Evolutionary conservation across 2,329 filamentous ascomycete species (phyloP), one percentile per base, ranked within the genome.

Genomic region (Neospermospora avenae): DNA sequence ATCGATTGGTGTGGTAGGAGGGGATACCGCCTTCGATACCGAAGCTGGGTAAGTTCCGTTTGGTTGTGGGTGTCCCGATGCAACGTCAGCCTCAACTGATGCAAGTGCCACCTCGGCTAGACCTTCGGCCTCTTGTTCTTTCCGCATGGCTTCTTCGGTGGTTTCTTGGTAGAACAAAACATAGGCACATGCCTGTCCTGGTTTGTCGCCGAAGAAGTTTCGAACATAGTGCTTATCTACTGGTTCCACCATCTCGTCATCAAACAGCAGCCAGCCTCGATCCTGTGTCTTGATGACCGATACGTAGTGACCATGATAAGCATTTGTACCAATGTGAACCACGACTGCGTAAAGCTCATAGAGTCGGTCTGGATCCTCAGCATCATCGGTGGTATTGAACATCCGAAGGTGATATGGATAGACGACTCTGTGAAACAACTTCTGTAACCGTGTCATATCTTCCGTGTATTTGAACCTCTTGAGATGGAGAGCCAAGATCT

Each of bases 381-480:
- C 91, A 63, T 98, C 93, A 65, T 97, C 92, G 22, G 93, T 97
- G 0, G 95, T 98, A 76, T 98, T 98, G 78, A 98, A 97, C 72
- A 99, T 86, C 58, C 95, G 91, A 44, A 99, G 82, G 71, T 99
- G 91, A 72, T 97, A 99, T 0, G 95, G 95, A 72, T 99, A 99
- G 4, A 97, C 91, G 14, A 99, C 95, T 45, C 93, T 85, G 74
- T 99, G 93, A 73, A 98, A 98, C 45, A 99, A 83, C 76, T 99
- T 99, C 74, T 98, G 93, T 63, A 99, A 78, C 57, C 93, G 85
- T 66, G 93, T 95, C 71, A 96, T 85, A 74, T 98, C 93, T 72
- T 98, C 95, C 2, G 93, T 97, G 73, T 97, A 99, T 77, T 98
- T 98, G 80, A 99, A 99, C 59, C 95, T 86, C 77, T 99, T 99